Evolutionary conservation across 2,329 filamentous ascomycete genomes (phyloP).

Genomic region (Phaeosphaeriaceae sp.): DNA sequence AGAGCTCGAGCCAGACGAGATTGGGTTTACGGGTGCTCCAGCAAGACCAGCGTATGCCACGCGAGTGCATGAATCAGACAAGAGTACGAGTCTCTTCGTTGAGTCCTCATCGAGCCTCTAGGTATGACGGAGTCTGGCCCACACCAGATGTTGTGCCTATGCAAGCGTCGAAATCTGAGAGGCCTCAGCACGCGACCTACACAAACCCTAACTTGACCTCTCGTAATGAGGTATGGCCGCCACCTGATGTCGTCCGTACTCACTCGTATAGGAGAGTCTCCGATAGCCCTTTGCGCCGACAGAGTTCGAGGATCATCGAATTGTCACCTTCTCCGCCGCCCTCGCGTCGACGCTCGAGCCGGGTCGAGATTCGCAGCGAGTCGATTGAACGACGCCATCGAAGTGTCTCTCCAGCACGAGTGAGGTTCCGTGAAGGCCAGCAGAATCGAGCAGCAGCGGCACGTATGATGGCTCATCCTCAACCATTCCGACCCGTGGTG

Average conservation of each 20-base stretch:
- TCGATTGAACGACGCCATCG: slow-evolving; percentile 20
- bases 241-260: slow-evolving; percentile 33
- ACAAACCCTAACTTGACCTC: slow-evolving; percentile 9
- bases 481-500: slow-evolving; percentile 28
- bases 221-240: slow-evolving; percentile 28
- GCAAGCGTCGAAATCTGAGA: slow-evolving; percentile 4
- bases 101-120: slow-evolving; percentile 27
- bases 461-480: slow-evolving; percentile 34
- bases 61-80: slow-evolving; percentile 9
- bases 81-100: slow-evolving; percentile 25
- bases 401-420: slow-evolving; percentile 18
- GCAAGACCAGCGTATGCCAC: slow-evolving; percentile 16
- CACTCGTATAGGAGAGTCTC: slow-evolving; percentile 24
- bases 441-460: slow-evolving; percentile 26
- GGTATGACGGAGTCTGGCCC: slow-evolving; percentile 26
- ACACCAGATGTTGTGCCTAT: slow-evolving; percentile 25
- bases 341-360: slow-evolving; percentile 15
- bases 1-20: slow-evolving; percentile 25
- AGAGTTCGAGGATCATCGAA: slow-evolving; percentile 29
- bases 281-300: slow-evolving; percentile 10
- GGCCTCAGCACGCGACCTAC: slow-evolving; percentile 2
- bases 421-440: slow-evolving; percentile 9
- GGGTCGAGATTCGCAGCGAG: slow-evolving; percentile 20
- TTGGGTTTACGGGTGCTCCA: slow-evolving; percentile 35
- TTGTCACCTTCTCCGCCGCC: slow-evolving; percentile 34